Percentiles rank a stretch among this genome's conserved stretches.
Conservation (phyloP, 768 basidiomycete species). For the Tylopilus cervinicoccineus region DNA sequence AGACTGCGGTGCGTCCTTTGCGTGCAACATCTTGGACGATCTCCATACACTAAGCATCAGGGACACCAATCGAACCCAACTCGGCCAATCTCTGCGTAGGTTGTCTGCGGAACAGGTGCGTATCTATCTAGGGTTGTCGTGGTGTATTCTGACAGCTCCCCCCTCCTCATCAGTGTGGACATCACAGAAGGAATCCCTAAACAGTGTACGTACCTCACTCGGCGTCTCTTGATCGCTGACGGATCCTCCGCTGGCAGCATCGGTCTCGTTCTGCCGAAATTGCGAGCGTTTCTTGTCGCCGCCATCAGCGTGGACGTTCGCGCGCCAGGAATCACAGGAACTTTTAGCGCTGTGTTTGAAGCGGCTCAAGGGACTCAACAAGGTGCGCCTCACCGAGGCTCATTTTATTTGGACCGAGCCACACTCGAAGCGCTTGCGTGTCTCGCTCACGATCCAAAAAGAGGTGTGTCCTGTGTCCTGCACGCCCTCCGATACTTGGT, state of each 20-base stretch:
- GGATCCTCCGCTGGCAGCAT: slow-evolving; percentile 50
- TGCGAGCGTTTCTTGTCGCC: slow-evolving; percentile 96
- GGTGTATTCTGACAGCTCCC: neutral
- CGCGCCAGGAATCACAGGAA: slow-evolving; percentile 87
- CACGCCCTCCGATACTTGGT: neutral
- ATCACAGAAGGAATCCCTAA: slow-evolving; percentile 98
- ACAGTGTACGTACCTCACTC: slow-evolving; percentile 53
- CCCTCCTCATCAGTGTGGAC: slow-evolving; percentile 58
- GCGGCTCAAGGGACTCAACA: slow-evolving; percentile 90
- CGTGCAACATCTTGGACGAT: neutral
- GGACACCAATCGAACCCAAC: slow-evolving; percentile 85
- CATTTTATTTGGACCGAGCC: slow-evolving; percentile 99
- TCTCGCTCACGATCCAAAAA: slow-evolving; percentile 97
- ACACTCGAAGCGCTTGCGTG: slow-evolving; percentile 87
- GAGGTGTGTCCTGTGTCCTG: slow-evolving; percentile 56
- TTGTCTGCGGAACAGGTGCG: slow-evolving; percentile 84
- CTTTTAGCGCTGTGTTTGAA: slow-evolving; percentile 91
- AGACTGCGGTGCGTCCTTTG: slow-evolving; percentile 63
- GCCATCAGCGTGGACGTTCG: slow-evolving; percentile 80
- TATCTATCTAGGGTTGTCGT: slow-evolving; percentile 3
- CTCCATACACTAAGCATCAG: slow-evolving; percentile 33
- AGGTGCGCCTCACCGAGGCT: slow-evolving; percentile 95
- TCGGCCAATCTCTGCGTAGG: slow-evolving; percentile 89
- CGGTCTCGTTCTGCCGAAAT: slow-evolving; percentile 90
- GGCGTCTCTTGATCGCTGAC: neutral